Percentiles rank a stretch among this genome's conserved stretches.
Conservation (phyloP, 2,329 filamentous ascomycete genomes). For the Cordyceps fumosorosea region DNA sequence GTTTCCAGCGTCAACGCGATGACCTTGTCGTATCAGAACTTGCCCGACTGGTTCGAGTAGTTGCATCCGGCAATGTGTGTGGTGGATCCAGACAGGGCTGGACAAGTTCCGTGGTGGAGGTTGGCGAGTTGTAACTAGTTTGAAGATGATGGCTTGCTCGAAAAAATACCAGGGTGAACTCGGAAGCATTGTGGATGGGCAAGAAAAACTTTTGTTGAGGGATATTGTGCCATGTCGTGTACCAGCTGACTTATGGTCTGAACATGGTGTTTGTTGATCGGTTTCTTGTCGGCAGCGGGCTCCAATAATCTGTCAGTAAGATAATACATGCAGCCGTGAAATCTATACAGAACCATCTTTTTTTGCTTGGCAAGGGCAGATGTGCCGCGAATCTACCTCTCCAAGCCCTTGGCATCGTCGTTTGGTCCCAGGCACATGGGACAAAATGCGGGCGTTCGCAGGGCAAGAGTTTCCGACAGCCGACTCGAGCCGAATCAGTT, state of each 20-base stretch:
- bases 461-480: neutral
- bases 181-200: neutral
- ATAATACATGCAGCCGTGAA: neutral
- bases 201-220: neutral
- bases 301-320: neutral
- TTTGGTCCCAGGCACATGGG: neutral
- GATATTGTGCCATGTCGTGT: neutral
- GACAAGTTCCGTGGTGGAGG: neutral
- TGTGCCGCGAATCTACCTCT: neutral
- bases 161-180: neutral
- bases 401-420: slow-evolving; percentile 1
- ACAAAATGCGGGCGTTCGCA: neutral
- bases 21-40: neutral
- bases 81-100: neutral
- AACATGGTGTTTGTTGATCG: too few relatives aligned
- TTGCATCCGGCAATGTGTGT: neutral
- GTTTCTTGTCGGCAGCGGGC: neutral
- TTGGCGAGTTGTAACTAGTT: neutral
- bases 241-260: neutral
- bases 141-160: neutral
- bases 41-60: neutral
- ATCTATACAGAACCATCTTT: neutral
- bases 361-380: neutral
- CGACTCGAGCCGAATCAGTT: slow-evolving; percentile 1
- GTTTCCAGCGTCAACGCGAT: neutral